These are phyloP conservation scores for Suillus lakei DNA, from an alignment of 768 basidiomycete species.

Conservation along the genomic window DNA sequence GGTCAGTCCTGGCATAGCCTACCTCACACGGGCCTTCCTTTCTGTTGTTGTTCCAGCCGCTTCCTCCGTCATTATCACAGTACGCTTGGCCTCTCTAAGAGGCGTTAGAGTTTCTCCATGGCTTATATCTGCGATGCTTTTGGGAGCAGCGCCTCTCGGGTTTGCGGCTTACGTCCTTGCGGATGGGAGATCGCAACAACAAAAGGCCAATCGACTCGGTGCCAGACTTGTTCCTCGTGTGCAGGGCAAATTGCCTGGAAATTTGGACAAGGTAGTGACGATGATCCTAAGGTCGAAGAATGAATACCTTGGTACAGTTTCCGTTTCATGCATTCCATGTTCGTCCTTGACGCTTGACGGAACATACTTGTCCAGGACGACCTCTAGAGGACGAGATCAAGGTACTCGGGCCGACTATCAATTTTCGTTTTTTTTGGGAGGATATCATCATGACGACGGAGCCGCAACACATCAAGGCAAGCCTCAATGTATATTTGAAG, in stretches of 20 bases:
- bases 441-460: constrained; percentile 52
- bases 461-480: constrained; percentile 52
- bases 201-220: constrained; percentile 25
- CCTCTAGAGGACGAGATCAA: constrained; percentile 27
- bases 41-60: constrained; percentile 19
- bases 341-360: no score
- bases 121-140: constrained; percentile 13
- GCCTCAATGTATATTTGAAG: neutral
- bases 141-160: constrained; percentile 7
- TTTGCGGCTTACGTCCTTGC: constrained; percentile 8
- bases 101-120: constrained; percentile 18
- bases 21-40: constrained; percentile 19
- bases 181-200: constrained; percentile 14
- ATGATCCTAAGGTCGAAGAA: constrained; percentile 23
- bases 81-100: constrained; percentile 11
- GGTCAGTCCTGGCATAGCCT: constrained; percentile 27
- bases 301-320: constrained; percentile 41
- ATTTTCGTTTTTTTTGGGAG: constrained; percentile 54
- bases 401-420: constrained; percentile 36
- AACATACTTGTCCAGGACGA: constrained; percentile 23
- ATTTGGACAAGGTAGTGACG: constrained; percentile 35
- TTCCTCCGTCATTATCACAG: constrained; percentile 19
- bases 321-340: neutral
- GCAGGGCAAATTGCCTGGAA: constrained; percentile 38
- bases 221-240: constrained; percentile 37